Conservation (phyloP, 2,329 filamentous ascomycete genomes). For the Plenodomus tracheiphilus region DNA sequence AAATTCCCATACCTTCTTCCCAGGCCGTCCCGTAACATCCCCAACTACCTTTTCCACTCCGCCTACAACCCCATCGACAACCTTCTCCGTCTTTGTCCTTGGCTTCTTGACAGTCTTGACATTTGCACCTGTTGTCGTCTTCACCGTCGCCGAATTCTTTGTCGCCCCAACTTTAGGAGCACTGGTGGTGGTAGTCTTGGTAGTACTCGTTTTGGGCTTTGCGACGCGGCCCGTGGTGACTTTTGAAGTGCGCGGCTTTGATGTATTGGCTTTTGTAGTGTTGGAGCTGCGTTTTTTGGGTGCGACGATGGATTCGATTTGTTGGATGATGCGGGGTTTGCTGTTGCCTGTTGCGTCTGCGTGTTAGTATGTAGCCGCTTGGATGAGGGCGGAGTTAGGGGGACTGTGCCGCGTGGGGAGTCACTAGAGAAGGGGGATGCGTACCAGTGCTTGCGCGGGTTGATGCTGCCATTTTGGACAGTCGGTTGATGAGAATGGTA, state of each 20-base stretch:
- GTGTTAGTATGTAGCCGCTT: conserved; percentile 39
- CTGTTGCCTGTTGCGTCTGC: conserved; percentile 34
- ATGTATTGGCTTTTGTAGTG: conserved; percentile 45
- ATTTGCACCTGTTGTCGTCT: conserved; percentile 11
- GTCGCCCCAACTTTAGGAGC: no score
- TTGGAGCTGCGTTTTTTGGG: conserved; percentile 42
- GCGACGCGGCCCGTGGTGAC: conserved; percentile 4
- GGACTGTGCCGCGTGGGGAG: neutral
- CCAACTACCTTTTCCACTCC: neutral
- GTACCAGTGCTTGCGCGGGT: conserved; percentile 41
- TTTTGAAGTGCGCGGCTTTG: conserved; percentile 36
- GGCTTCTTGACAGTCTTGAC: conserved; percentile 28
- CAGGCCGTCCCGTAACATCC: neutral
- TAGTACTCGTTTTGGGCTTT: conserved; percentile 39
- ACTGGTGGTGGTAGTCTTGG: conserved; percentile 5
- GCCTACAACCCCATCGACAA: neutral
- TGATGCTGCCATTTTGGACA: conserved; percentile 21
- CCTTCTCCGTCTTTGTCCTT: conserved; percentile 31
- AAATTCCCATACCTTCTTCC: neutral
- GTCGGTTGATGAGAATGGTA: neutral
- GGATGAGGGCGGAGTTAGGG: neutral
- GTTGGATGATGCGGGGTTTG: conserved; percentile 56
- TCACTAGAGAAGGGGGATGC: neutral
- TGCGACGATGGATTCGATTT: conserved; percentile 50
- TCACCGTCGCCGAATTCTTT: no score